These are phyloP conservation scores for Acanthamoeba divionensis DNA, from an alignment of 208 protist genomes.

Conservation along the genomic window DNA sequence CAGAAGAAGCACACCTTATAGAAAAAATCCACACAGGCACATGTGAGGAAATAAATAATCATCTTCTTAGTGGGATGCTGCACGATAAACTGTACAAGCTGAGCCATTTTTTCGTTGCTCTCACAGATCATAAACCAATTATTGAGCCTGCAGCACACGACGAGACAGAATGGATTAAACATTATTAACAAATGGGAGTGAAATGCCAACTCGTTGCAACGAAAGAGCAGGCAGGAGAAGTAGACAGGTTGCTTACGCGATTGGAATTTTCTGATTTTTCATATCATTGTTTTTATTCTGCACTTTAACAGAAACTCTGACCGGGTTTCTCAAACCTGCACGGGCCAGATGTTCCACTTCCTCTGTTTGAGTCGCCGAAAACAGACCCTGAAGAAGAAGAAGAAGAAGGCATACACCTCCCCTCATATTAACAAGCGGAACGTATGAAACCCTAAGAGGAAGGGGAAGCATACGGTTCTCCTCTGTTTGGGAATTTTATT, in stretches of 20 bases:
- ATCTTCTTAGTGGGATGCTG: constrained; percentile 67
- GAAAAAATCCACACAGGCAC: constrained; percentile 82
- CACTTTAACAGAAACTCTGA: constrained; percentile 66
- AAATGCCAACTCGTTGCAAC: too few relatives aligned
- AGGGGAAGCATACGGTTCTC: constrained; percentile 59
- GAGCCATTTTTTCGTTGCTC: constrained; percentile 68
- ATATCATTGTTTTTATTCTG: not conserved
- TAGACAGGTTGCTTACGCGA: not conserved
- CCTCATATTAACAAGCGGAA: not conserved
- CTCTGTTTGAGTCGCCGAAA: constrained; percentile 82
- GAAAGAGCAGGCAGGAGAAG: not conserved
- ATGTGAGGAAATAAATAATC: constrained; percentile 85
- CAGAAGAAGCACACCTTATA: constrained; percentile 18
- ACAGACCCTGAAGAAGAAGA: constrained; percentile 72
- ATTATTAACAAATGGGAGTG: too few relatives aligned
- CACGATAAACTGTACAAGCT: constrained; percentile 72
- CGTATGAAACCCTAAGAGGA: not conserved
- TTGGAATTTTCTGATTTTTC: constrained; percentile 44
- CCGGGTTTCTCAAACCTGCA: constrained; percentile 65
- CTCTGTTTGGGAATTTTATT: constrained; percentile 79
- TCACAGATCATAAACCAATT: constrained; percentile 74
- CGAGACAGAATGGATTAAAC: too few relatives aligned
- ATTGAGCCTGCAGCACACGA: constrained; percentile 44
- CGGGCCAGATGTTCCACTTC: constrained; percentile 71
- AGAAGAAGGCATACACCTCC: not conserved